Evolutionary conservation across 2,329 filamentous ascomycete genomes (phyloP), one percentile per base, ranked within the genome.

Genomic region (Colletotrichum magnum): DNA sequence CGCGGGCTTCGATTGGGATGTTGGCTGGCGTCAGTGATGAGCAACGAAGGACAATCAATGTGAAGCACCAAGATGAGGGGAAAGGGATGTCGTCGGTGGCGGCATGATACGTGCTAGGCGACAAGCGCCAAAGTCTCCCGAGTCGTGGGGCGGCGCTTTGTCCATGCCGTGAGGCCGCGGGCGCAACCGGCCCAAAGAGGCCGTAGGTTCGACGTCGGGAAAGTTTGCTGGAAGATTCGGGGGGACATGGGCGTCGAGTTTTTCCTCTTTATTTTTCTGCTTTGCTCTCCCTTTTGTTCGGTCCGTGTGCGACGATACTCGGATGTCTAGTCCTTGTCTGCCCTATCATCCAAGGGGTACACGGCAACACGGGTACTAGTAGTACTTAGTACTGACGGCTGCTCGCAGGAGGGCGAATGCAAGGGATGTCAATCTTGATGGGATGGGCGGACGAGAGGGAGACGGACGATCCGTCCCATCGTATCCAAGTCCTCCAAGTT

Each of bases 161-260:
- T 15, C 21, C 41, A 5, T 43, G 41, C 47, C 50, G 58, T 32
- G 28, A 24, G 47, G 9, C 58, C 47, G 58, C 58, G 47, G 48
- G 32, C 47, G 47, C 47, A 24, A 16, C 10, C 58, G 58, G 21
- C 47, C 47, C 47, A 16, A 7, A 58, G 21, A 41, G 16, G 21
- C 53, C 36, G 47, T 36, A 24, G 41, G 32, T 15, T 26, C 36
- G 24, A 41, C 28, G 13, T 48, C 41, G 32, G 32, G 18, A 67
- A 64, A 64, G 53, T 68, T 53, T 68, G 60, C 60, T 58, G 60
- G 65, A 64, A 58, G 26, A 59, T 58, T 64, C 59, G 43, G 64
- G 15, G 41, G 21, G 41, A 47, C 53, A 18, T 13, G 24, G 10
- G 9, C 13, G 41, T 48, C 51, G 51, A 56, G 52, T 16, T 50